Evolutionary conservation across 2,329 filamentous ascomycete genomes (phyloP).

Genomic region (Colletotrichum chlorophyti): DNA sequence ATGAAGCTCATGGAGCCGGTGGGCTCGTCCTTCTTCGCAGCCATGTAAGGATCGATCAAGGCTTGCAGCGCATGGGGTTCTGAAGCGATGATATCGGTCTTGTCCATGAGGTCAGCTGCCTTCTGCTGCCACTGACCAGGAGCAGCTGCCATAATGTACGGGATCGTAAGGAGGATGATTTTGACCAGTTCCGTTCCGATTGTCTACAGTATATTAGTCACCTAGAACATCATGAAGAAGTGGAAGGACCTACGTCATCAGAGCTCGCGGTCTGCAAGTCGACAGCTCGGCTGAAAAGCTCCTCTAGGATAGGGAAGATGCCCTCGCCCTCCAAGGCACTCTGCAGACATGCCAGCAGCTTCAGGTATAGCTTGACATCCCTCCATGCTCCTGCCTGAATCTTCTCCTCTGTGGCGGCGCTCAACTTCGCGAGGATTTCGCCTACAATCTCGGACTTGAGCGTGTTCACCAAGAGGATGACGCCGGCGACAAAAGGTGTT

Average conservation of each 20-base stretch:
- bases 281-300: conserved; percentile 90
- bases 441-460: conserved; percentile 77
- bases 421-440: conserved; percentile 71
- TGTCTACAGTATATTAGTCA: conserved; percentile 48
- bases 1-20: conserved; percentile 74
- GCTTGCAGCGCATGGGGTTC: conserved; percentile 86
- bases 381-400: conserved; percentile 83
- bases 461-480: conserved; percentile 80
- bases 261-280: conserved; percentile 92
- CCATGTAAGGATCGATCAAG: conserved; percentile 84
- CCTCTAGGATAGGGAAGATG: conserved; percentile 82
- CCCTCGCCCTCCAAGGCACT: conserved; percentile 82
- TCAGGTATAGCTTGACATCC: conserved; percentile 87
- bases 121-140: conserved; percentile 75
- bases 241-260: conserved; percentile 75
- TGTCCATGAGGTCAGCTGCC: conserved; percentile 82
- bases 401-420: conserved; percentile 67
- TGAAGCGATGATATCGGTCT: conserved; percentile 92
- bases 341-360: conserved; percentile 89
- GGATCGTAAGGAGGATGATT: conserved; percentile 92
- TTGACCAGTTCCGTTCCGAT: conserved; percentile 90
- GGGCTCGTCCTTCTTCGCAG: conserved; percentile 67
- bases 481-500: conserved; percentile 90
- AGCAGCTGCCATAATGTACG: conserved; percentile 82
- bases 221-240: background rate